Conservation (phyloP, 805 yeast genomes). For the Pichia deserticola region DNA sequence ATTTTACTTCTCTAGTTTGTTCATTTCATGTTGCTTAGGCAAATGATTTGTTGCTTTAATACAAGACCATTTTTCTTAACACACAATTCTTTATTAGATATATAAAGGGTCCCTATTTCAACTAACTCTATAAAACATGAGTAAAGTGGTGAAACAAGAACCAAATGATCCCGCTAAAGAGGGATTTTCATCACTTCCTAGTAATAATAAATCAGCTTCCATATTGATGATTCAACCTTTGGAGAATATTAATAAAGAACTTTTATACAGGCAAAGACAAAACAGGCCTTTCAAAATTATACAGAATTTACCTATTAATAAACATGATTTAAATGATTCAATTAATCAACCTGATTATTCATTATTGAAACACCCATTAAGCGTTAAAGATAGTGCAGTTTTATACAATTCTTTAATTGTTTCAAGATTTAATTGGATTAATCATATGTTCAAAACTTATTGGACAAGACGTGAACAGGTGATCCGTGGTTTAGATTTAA, state of each 20-base stretch:
- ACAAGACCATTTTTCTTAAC: too few species aligned
- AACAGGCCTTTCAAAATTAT: conserved; percentile 58
- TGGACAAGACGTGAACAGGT: conserved; percentile 52
- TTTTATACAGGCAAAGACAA: conserved; percentile 23
- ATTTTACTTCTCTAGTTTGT: too few species aligned
- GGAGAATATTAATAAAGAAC: conserved; percentile 25
- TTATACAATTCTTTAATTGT: conserved; percentile 62
- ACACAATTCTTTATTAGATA: too few species aligned
- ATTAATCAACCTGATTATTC: conserved; percentile 48
- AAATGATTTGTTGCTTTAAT: too few species aligned
- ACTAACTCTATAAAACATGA: too few species aligned
- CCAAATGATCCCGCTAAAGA: too few species aligned
- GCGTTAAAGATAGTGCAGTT: conserved; percentile 66
- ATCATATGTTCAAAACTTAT: conserved; percentile 65
- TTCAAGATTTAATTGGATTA: conserved; percentile 63
- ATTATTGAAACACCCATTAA: conserved; percentile 55
- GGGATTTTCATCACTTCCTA: neutral
- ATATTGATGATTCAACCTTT: conserved; percentile 23
- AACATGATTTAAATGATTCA: conserved; percentile 23
- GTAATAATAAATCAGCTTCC: neutral
- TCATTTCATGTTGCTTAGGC: too few species aligned
- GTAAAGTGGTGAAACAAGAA: too few species aligned
- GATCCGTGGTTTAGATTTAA: conserved; percentile 37
- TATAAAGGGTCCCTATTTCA: too few species aligned
- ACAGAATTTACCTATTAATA: conserved; percentile 62